These are phyloP conservation scores for Coemansia asiatica DNA, from an alignment of 192 early-diverging fungal species.

Conservation along the genomic window DNA sequence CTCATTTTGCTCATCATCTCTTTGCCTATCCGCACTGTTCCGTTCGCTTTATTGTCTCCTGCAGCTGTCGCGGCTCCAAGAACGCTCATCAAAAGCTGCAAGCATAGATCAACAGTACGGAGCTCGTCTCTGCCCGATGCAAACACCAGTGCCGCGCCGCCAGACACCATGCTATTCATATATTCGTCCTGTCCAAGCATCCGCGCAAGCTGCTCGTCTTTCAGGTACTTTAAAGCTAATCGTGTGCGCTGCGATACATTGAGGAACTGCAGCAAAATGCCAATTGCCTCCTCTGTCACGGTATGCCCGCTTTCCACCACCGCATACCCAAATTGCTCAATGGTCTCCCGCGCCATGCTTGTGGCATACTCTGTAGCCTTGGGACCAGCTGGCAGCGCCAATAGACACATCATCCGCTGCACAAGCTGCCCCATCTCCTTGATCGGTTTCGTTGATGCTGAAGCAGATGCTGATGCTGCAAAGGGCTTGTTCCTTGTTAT, in stretches of 20 bases:
- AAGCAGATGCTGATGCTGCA: too few relatives aligned
- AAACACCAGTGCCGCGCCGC: background rate
- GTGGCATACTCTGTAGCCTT: conserved; percentile 7
- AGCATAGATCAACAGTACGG: conserved; percentile 18
- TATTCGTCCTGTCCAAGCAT: conserved; percentile 6
- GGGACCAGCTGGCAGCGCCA: conserved; percentile 6
- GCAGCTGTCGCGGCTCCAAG: conserved; percentile 14
- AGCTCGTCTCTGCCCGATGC: conserved; percentile 18
- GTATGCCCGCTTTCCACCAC: conserved; percentile 19
- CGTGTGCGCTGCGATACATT: conserved; percentile 24
- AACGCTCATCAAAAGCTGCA: conserved; percentile 36
- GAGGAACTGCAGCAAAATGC: conserved; percentile 28
- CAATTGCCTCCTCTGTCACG: conserved; percentile 12
- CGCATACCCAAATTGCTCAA: conserved; percentile 40
- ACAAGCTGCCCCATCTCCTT: conserved; percentile 22
- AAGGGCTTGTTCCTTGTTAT: too few relatives aligned
- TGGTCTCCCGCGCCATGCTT: conserved; percentile 12
- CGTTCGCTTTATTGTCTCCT: background rate
- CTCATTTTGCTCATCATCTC: conserved; percentile 31
- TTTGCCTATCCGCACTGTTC: conserved; percentile 4
- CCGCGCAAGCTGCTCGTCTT: conserved; percentile 31
- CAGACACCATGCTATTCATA: background rate
- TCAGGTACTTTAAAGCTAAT: conserved; percentile 29
- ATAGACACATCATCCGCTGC: conserved; percentile 17
- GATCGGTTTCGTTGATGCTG: background rate